A percentile compares a stretch with the other conserved stretches of the same genome.
phyloP scores from a whole-genome alignment of 2,329 filamentous ascomycete genomes.

The Pseudogymnoascus sp. region DNA sequence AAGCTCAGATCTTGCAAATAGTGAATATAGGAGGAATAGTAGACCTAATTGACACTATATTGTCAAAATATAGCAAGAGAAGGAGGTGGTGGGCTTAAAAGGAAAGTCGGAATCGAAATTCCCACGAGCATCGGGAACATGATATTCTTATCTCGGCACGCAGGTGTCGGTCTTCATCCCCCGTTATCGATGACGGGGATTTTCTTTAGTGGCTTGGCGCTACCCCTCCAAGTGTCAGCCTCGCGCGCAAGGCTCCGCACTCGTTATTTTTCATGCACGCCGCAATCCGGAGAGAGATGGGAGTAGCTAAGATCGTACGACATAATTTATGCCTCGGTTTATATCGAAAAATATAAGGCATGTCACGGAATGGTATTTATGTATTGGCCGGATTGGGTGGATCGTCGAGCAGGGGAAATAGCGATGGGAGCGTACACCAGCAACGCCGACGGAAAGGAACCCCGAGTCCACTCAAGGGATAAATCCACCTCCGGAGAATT shows the following conservation, averaged over 20 bases:
- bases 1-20: neutral
- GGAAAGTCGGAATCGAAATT: neutral
- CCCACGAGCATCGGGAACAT: neutral
- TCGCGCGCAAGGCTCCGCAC: neutral
- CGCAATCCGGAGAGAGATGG: neutral
- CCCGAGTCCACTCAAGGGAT: neutral
- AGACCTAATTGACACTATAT: slow-evolving; percentile 1
- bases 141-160: neutral
- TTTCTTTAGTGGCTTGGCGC: neutral
- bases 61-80: neutral
- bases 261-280: neutral
- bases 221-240: slow-evolving; percentile 3
- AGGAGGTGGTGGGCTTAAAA: neutral
- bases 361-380: neutral
- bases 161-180: slow-evolving; percentile 5
- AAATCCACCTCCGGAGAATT: neutral
- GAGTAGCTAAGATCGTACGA: neutral
- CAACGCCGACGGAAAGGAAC: neutral
- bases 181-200: slow-evolving; percentile 6
- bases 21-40: neutral
- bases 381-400: neutral
- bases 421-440: neutral
- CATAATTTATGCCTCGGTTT: neutral
- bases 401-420: neutral
- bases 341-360: neutral